Percentiles rank a stretch among this genome's conserved stretches.
These are phyloP conservation scores for Pisolithus microcarpus DNA, from an alignment of 768 basidiomycete species.

Conservation along the genomic window DNA sequence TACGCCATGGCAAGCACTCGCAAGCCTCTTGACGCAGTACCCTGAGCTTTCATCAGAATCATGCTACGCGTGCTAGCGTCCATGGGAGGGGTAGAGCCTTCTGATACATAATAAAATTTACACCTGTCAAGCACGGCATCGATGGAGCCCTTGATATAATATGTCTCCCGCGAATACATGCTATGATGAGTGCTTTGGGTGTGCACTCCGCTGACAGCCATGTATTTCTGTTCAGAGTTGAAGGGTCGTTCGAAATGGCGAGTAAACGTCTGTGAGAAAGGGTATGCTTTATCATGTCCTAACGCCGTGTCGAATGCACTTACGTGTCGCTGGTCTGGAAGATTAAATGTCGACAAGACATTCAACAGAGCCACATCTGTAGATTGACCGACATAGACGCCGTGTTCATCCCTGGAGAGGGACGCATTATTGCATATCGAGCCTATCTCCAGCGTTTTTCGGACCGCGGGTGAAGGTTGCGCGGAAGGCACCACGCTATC, in stretches of 20 bases:
- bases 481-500: conserved; percentile 41
- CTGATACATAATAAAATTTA: conserved; percentile 83
- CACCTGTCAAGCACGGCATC: conserved; percentile 82
- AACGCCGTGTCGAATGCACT: conserved; percentile 17
- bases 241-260: conserved; percentile 80
- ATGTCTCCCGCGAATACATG: conserved; percentile 54
- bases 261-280: conserved; percentile 47
- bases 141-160: conserved; percentile 89
- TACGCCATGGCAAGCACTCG: conserved; percentile 92
- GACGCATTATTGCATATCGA: conserved; percentile 88
- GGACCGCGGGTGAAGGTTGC: conserved; percentile 56
- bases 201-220: conserved; percentile 81
- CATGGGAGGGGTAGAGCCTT: conserved; percentile 78
- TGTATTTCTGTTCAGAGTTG: conserved; percentile 89
- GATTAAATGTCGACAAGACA: conserved; percentile 57
- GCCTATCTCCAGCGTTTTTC: conserved; percentile 74
- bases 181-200: conserved; percentile 20
- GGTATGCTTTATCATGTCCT: conserved; percentile 3
- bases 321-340: conserved; percentile 68
- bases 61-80: conserved; percentile 61
- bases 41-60: conserved; percentile 65
- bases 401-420: conserved; percentile 54
- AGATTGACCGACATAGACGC: conserved; percentile 74
- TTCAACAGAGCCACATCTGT: conserved; percentile 92
- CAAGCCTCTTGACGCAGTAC: conserved; percentile 67